Evolutionary conservation across 75 land plant genomes (phyloP).

Genomic region (Chamaecyparis obtusa): DNA sequence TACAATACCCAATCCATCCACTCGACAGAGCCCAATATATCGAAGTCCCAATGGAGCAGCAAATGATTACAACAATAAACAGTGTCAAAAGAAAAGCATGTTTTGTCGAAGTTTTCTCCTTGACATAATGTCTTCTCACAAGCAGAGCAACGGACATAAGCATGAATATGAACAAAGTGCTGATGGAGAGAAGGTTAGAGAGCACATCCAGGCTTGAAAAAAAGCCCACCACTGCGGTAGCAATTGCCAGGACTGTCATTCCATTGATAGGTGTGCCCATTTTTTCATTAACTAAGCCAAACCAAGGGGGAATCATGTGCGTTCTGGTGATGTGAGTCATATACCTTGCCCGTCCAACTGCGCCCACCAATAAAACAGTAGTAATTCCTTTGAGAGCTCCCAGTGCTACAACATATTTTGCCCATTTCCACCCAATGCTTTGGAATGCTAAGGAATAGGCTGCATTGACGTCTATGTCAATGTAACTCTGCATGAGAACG

Average conservation of each 20-base stretch:
- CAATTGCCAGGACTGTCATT: slow-evolving; percentile 31
- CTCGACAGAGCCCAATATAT: slow-evolving; percentile 30
- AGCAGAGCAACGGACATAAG: slow-evolving; percentile 74
- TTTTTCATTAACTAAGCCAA: slow-evolving; percentile 51
- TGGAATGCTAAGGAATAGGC: slow-evolving; percentile 50
- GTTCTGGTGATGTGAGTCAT: slow-evolving; percentile 71
- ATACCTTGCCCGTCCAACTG: slow-evolving; percentile 71
- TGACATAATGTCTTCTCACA: slow-evolving; percentile 64
- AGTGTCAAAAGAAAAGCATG: slow-evolving; percentile 21
- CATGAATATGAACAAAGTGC: slow-evolving; percentile 81
- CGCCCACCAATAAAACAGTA: slow-evolving; percentile 51
- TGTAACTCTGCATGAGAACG: slow-evolving; percentile 39
- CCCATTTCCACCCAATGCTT: slow-evolving; percentile 68
- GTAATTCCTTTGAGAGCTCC: slow-evolving; percentile 78
- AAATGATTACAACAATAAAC: slow-evolving; percentile 32
- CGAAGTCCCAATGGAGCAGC: slow-evolving; percentile 39
- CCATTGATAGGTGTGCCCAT: slow-evolving; percentile 77
- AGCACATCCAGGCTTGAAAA: slow-evolving; percentile 73
- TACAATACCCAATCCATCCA: slow-evolving; percentile 48
- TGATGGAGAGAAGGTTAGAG: slow-evolving; percentile 52
- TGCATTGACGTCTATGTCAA: slow-evolving; percentile 39
- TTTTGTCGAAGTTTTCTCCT: slow-evolving; percentile 18
- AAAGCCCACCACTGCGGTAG: slow-evolving; percentile 43
- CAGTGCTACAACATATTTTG: slow-evolving; percentile 64
- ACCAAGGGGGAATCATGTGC: slow-evolving; percentile 73